Base-by-base conservation (phyloP, 192 early-diverging fungal species). In the Backusella circina region DNA sequence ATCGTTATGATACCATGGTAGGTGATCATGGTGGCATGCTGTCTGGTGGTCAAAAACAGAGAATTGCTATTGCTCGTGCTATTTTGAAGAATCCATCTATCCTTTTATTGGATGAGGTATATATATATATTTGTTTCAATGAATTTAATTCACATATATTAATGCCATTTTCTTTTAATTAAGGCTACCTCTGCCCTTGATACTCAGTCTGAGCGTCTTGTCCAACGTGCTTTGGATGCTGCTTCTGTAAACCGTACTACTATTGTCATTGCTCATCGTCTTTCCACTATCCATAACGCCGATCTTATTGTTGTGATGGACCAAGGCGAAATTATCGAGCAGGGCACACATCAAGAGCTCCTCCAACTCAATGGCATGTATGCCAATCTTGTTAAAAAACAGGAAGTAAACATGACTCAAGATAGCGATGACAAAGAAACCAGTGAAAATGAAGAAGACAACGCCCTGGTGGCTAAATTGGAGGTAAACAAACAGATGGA, bases 11-110 rank as follows among this genome's bases (percentile, higher is more conserved):
- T 67, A 97, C 95, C 3, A 77, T 80, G 28, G 94, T 97, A 18
- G 97, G 97, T 75, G 94, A 96, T 77, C 78, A 85, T 50, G 91
- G 89, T 18, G 86, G 92, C 66, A 79, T 86, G 70, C 76, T 97
- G 15, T 93, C 91, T 47, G 95, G 95, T 54, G 95, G 95, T 26
- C 95, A 97, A 79, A 97, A 97, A 83, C 95, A 97, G 87, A 91
- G 97, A 71, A 95, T 97, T 77, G 95, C 95, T 54, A 97, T 99
- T 85, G 96, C 96, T 30, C 88, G 96, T 33, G 95, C 95, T 10
- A 84, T 98, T 70, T 87, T 96, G 61, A 93, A 93, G 76, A 90
- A 96, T 80, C 95, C 96, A 5, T 79, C 78, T 21, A 94, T 98
- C 13, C 83, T 98, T 39, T 79, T 95, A 15, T 82, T 95, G 2